Conservation (phyloP, 257 asterid species). For the Capsicum rhomboideum region DNA sequence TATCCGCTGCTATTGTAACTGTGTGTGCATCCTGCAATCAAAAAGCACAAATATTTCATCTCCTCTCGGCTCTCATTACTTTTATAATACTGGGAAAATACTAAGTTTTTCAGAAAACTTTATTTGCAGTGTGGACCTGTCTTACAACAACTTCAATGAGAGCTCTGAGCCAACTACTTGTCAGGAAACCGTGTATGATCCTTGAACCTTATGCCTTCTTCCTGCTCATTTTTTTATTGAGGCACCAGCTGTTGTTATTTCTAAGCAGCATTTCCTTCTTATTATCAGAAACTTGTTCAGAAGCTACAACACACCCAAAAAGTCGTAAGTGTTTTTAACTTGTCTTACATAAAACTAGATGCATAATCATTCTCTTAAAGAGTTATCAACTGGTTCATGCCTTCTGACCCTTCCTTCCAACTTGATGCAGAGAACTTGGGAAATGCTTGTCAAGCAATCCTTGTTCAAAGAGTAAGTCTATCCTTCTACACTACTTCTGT, state of each 20-base stretch:
- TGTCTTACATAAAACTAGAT: neutral
- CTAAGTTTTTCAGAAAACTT: too few species aligned
- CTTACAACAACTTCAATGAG: constrained; percentile 41
- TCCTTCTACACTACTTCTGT: neutral
- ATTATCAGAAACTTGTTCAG: constrained; percentile 51
- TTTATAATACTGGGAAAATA: too few species aligned
- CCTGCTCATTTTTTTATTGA: neutral
- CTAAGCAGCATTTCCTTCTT: neutral
- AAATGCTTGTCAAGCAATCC: constrained; percentile 15
- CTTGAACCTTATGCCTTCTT: neutral
- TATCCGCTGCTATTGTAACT: too few species aligned
- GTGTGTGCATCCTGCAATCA: neutral
- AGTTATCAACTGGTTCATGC: neutral
- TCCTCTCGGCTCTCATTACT: neutral
- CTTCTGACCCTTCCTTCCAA: neutral
- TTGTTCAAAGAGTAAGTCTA: too few species aligned
- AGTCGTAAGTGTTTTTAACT: constrained; percentile 22
- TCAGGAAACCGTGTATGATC: constrained; percentile 36
- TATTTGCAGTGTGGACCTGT: constrained; percentile 39
- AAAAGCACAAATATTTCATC: neutral
- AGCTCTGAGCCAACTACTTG: constrained; percentile 23
- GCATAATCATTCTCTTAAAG: neutral
- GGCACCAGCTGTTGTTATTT: neutral
- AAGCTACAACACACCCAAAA: constrained; percentile 24
- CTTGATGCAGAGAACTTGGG: constrained; percentile 19